Base-by-base conservation (phyloP, 2,329 filamentous ascomycete species). In the Emergomyces orientalis region DNA sequence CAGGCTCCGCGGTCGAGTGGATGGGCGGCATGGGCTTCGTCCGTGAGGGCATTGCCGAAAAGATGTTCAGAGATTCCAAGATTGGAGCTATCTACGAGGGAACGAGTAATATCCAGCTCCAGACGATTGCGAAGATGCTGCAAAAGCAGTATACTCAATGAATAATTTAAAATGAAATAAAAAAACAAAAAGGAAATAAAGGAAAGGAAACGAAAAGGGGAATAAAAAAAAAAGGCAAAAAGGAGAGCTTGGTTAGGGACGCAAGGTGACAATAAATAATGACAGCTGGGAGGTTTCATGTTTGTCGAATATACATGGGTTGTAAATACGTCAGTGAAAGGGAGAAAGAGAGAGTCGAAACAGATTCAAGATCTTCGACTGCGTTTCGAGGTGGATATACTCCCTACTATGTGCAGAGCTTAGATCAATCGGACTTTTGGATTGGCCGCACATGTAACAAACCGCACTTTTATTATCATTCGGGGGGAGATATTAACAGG, bases 21-120 rank as follows among this genome's bases (percentile, higher is more conserved):
- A 97, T 97, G 93, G 94, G 94, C 57, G 94, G 94, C 52, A 97
- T 99, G 94, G 94, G 94, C 55, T 99, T 99, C 71, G 94, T 99
- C 19, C 82, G 94, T 54, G 94, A 99, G 76, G 94, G 94, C 0
- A 86, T 96, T 63, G 94, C 94, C 0, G 94, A 99, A 85, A 99
- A 99, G 85, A 97, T 88, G 80, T 99, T 88, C 83, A 84, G 94
- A 56, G 94, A 99, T 76, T 94, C 89, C 82, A 99, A 97, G 87
- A 99, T 99, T 72, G 94, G 94, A 11, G 91, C 91, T 67, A 97
- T 97, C 69, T 97, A 97, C 75, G 93, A 97, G 80, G 94, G 94
- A 41, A 82, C 80, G 61, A 82, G 80, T 73, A 88, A 88, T 69
- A 88, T 88, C 67, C 86, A 88, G 73, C 72, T 89, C 70, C 83